Percentiles rank a stretch among this genome's conserved stretches.
Evolutionary conservation across 345 rosid genomes (phyloP).

Genomic region (Citrus reticulata): DNA sequence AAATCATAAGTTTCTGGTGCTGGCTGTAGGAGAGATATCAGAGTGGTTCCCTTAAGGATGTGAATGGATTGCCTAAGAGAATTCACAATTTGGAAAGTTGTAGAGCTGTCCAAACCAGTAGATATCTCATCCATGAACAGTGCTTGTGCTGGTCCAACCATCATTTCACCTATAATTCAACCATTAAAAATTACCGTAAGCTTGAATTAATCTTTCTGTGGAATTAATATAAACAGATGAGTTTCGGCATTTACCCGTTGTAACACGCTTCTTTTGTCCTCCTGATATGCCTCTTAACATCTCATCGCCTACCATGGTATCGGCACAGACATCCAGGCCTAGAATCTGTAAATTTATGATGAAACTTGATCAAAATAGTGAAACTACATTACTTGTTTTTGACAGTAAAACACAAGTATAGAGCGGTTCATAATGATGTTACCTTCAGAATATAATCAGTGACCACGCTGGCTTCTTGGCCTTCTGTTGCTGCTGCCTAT

Average conservation of each 20-base stretch:
- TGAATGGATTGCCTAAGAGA: slow-evolving; percentile 60
- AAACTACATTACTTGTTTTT: background rate
- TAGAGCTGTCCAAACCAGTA: slow-evolving; percentile 78
- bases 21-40: slow-evolving; percentile 79
- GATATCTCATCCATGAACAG: slow-evolving; percentile 73
- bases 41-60: slow-evolving; percentile 53
- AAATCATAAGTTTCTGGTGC: slow-evolving; percentile 75
- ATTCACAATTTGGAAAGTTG: slow-evolving; percentile 74
- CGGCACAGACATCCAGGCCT: slow-evolving; percentile 64
- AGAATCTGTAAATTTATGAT: slow-evolving; percentile 33
- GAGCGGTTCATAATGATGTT: background rate
- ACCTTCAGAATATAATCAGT: slow-evolving; percentile 61
- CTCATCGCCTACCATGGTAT: slow-evolving; percentile 48
- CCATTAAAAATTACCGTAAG: background rate
- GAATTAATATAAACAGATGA: background rate
- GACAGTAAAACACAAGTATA: background rate
- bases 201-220: background rate
- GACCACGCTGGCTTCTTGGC: slow-evolving; percentile 42
- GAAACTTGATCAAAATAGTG: background rate
- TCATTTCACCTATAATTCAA: slow-evolving; percentile 57
- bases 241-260: slow-evolving; percentile 40
- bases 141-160: slow-evolving; percentile 59
- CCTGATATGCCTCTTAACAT: slow-evolving; percentile 72
- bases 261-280: slow-evolving; percentile 62
- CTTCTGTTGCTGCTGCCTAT: slow-evolving; percentile 44